Conservation (phyloP, 257 asterid species). For the Primulina tabacum region DNA sequence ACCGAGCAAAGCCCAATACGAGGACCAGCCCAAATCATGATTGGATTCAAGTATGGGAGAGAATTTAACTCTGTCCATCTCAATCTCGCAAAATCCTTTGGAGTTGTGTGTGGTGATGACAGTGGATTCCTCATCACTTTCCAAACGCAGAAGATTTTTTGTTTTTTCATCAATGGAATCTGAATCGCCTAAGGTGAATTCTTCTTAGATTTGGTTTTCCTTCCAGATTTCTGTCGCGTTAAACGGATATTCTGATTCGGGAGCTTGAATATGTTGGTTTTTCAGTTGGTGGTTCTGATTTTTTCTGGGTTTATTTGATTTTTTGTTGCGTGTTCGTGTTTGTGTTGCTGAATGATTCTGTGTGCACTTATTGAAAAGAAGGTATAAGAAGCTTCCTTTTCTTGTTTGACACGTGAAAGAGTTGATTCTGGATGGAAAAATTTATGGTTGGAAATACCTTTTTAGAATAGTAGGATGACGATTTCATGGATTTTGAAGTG, state of each 20-base stretch:
- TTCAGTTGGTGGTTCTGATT: not conserved
- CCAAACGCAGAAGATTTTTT: slow-evolving; percentile 59
- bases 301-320: not conserved
- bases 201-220: not conserved
- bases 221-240: slow-evolving; percentile 2
- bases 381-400: not conserved
- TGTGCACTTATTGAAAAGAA: not conserved
- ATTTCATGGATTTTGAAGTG: not conserved
- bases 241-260: slow-evolving; percentile 6
- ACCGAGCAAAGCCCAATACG: too few species aligned
- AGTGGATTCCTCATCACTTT: slow-evolving; percentile 50
- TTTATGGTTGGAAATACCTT: not conserved
- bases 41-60: too few species aligned
- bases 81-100: not conserved
- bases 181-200: slow-evolving; percentile 61
- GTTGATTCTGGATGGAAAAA: not conserved
- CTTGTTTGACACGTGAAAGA: not conserved
- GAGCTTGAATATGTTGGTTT: slow-evolving; percentile 9
- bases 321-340: not conserved
- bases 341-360: not conserved
- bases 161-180: slow-evolving; percentile 64
- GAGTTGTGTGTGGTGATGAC: slow-evolving; percentile 35
- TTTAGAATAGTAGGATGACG: not conserved
- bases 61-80: too few species aligned
- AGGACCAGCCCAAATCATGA: too few species aligned